Conservation (phyloP, 768 basidiomycete species). For the Mycena sanguinolenta region DNA sequence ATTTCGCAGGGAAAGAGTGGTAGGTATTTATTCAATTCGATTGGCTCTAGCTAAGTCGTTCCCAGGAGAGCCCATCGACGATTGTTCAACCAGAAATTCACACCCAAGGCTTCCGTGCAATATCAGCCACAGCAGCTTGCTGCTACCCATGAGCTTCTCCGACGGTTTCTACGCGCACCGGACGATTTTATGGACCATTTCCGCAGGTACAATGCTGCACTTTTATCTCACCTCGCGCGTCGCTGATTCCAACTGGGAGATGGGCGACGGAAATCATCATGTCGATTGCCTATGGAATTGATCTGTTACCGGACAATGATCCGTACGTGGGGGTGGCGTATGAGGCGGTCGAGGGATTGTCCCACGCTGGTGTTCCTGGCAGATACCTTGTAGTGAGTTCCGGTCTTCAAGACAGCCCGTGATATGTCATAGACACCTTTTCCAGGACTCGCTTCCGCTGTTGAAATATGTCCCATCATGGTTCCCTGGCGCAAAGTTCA, state of each 20-base stretch:
- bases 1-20: slow-evolving; percentile 36
- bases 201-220: slow-evolving; percentile 43
- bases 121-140: slow-evolving; percentile 44
- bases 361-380: slow-evolving; percentile 43
- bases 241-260: background rate
- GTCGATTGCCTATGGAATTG: slow-evolving; percentile 47
- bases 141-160: slow-evolving; percentile 46
- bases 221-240: background rate
- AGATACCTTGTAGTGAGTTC: slow-evolving; percentile 48
- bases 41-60: background rate
- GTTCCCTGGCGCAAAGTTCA: slow-evolving; percentile 15
- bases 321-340: slow-evolving; percentile 47
- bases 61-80: slow-evolving; percentile 50
- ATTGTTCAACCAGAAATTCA: slow-evolving; percentile 48
- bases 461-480: slow-evolving; percentile 20
- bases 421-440: background rate
- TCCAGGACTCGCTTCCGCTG: slow-evolving; percentile 15
- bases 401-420: background rate
- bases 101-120: slow-evolving; percentile 40
- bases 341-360: slow-evolving; percentile 42
- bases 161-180: slow-evolving; percentile 45
- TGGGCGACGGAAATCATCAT: slow-evolving; percentile 46
- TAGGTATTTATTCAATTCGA: background rate
- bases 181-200: slow-evolving; percentile 46
- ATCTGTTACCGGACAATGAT: slow-evolving; percentile 44